These are phyloP conservation scores for Cadophora gregata DNA, from an alignment of 2,329 filamentous ascomycete species.

Conservation along the genomic window DNA sequence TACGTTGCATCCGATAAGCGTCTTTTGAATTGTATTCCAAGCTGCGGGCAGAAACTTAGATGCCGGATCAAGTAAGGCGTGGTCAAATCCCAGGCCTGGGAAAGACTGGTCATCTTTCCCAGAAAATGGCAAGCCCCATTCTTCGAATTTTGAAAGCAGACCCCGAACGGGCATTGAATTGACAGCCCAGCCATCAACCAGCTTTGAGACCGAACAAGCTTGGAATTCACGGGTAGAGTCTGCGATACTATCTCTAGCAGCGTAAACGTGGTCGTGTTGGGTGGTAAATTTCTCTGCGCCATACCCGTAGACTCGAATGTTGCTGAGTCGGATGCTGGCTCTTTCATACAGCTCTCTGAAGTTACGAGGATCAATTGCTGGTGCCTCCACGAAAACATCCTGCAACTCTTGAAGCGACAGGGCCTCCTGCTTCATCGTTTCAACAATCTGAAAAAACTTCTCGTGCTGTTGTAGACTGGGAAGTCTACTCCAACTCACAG, in stretches of 20 bases:
- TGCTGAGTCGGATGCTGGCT: conserved; percentile 43
- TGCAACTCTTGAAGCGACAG: neutral
- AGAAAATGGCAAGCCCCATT: too few species aligned
- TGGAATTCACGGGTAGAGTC: conserved; percentile 21
- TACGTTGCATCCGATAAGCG: too few species aligned
- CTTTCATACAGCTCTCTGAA: neutral
- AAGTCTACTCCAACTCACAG: conserved; percentile 44
- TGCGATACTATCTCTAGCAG: conserved; percentile 39
- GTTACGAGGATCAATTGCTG: neutral
- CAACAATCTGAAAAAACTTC: neutral
- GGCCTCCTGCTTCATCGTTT: conserved; percentile 33
- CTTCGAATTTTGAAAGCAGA: too few species aligned
- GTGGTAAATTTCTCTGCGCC: conserved; percentile 47
- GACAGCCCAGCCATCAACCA: too few species aligned
- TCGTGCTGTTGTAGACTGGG: conserved; percentile 11
- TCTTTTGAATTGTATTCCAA: too few species aligned
- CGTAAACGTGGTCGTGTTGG: conserved; percentile 44
- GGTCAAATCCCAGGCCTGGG: too few species aligned
- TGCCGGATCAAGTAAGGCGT: too few species aligned
- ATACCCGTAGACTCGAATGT: conserved; percentile 45
- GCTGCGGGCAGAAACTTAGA: too few species aligned
- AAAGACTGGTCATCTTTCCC: too few species aligned
- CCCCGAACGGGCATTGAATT: too few species aligned
- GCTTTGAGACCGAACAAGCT: conserved; percentile 23
- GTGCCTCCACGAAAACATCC: neutral